Base-by-base conservation (phyloP, 2,329 filamentous ascomycete species). In the Fusarium sp. region DNA sequence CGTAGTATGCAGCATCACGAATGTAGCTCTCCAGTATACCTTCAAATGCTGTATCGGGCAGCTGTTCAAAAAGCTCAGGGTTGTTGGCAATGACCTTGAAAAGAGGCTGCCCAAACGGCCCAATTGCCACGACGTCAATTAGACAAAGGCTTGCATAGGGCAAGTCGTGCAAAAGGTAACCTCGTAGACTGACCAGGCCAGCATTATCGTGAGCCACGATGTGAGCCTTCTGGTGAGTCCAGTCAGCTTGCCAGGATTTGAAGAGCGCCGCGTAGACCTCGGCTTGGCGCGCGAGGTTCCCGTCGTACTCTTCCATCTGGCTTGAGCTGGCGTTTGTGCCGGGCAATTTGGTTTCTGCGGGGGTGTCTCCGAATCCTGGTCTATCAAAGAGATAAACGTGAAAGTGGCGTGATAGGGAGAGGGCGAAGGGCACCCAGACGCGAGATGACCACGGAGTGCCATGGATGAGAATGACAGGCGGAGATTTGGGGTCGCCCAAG, bases 371-470 rank as follows among this genome's bases (percentile, higher is more conserved):
- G 49, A 80, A 82, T 0, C 80, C 80, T 4, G 79, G 77, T 11
- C 79, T 75, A 53, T 82, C 80, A 53, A 78, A 81, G 11, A 82
- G 68, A 55, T 81, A 77, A 44, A 81, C 73, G 10, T 70, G 71
- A 47, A 76, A 78, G 13, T 72, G 70, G 3, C 65, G 61, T 5
- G 75, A 67, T 1, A 82, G 65, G 3, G 77, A 66, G 28, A 70
- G 58, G 1, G 76, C 77, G 15, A 77, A 73, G 2, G 71, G 68
- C 0, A 56, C 42, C 77, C 78, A 82, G 8, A 81, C 72, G 1
- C 54, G 63, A 2, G 77, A 80, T 2, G 79, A 80, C 79, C 79
- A 82, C 0, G 80, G 80, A 0, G 80, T 82, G 48, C 80, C 80
- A 53, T 82, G 80, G 8, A 82, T 67, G 34, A 82, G 80, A 11